phyloP scores from a whole-genome alignment of 352 stramenopile species.

The Phytophthora tubulina region DNA sequence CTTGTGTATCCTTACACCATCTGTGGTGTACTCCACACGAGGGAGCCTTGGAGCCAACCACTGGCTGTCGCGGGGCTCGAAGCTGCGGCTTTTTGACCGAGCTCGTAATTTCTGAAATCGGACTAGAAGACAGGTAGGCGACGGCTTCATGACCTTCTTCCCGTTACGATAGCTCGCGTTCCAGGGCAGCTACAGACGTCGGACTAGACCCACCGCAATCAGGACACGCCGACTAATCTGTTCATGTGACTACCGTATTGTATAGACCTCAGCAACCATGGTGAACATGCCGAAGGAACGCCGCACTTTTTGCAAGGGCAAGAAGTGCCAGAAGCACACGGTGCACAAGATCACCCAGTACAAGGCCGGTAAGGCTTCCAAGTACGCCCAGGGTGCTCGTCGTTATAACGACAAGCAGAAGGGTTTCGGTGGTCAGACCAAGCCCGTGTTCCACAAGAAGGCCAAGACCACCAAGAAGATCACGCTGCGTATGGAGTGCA shows the following conservation, averaged over 20 bases:
- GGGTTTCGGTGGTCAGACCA: constrained; percentile 99
- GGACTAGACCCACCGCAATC: background rate
- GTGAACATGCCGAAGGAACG: constrained; percentile 99
- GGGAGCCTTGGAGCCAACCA: constrained; percentile 30
- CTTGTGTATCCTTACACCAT: background rate
- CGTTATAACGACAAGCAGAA: constrained; percentile 99
- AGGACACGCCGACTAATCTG: constrained; percentile 19
- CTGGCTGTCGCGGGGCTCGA: constrained; percentile 43
- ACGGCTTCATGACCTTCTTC: no score
- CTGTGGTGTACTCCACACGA: background rate
- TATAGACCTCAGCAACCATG: constrained; percentile 93
- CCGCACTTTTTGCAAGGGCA: constrained; percentile 99
- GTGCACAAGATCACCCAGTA: constrained; percentile 99
- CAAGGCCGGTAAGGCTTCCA: constrained; percentile 99
- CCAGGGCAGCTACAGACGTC: background rate
- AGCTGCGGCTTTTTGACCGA: constrained; percentile 40
- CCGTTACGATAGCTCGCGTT: no score
- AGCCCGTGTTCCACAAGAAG: constrained; percentile 99
- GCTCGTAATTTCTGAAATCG: constrained; percentile 85
- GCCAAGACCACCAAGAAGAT: constrained; percentile 99
- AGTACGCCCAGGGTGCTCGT: constrained; percentile 98
- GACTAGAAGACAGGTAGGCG: constrained; percentile 88
- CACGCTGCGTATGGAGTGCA: constrained; percentile 99
- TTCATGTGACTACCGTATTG: background rate
- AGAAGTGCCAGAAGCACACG: constrained; percentile 99